Evolutionary conservation across 2,329 filamentous ascomycete genomes (phyloP), one percentile per base, ranked within the genome.

Genomic region (Penicillium psychrosexuale): DNA sequence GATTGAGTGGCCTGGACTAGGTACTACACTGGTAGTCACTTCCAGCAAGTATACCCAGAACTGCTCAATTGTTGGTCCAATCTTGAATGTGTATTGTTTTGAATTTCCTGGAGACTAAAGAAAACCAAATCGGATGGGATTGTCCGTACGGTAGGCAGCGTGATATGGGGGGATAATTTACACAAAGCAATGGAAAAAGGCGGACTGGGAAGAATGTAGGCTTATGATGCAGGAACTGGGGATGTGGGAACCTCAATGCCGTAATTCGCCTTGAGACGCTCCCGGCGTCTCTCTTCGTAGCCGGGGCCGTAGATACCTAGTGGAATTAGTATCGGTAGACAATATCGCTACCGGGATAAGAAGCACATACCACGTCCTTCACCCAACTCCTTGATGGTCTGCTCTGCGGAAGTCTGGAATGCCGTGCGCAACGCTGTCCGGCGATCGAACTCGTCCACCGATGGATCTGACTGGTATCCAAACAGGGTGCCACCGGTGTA

Each of bases 231-330:
- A 48, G 74, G 67, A 61, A 69, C 66, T 51, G 69, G 69, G 59
- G 87, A 83, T 52, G 85, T 82, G 68, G 87, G 84, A 69, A 96
- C 86, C 62, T 96, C 91, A 68, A 95, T 84, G 56, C 91, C 91
- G 69, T 96, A 96, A 74, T 86, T 90, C 76, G 91, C 87, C 82
- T 90, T 87, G 73, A 97, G 82, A 66, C 90, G 83, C 78, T 91
- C 81, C 63, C 85, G 84, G 73, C 92, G 86, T 74, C 92, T 82
- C 80, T 96, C 90, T 65, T 90, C 88, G 71, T 94, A 96, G 48
- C 90, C 90, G 15, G 89, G 86, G 38, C 84, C 88, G 64, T 87
- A 82, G 66, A 96, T 90, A 52, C 89, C 91, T 96, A 51, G 30
- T 15, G 13, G 33, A 36, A 36, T 69, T 57, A 68, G 50, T 30